Conservation (phyloP, 257 asterid species). For the Nicotiana tomentosiformis region DNA sequence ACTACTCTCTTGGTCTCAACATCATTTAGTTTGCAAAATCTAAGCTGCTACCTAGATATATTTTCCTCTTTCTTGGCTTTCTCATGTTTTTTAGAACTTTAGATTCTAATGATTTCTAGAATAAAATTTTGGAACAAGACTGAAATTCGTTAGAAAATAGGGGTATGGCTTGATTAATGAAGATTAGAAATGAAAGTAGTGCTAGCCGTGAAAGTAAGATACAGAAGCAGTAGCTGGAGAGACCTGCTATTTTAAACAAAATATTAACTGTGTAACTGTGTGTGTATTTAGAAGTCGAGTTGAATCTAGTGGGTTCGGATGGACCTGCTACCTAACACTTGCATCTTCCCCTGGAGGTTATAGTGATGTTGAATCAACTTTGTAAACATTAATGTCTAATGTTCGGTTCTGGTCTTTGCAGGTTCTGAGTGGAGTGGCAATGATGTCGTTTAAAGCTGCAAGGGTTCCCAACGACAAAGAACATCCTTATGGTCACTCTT, state of each 20-base stretch:
- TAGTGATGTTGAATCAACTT: neutral
- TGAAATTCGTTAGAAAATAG: no score
- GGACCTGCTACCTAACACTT: neutral
- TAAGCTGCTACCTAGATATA: no score
- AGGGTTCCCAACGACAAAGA: constrained; percentile 95
- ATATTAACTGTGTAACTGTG: neutral
- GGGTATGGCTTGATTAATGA: no score
- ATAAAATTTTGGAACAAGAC: no score
- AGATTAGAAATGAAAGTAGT: no score
- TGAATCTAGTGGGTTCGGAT: neutral
- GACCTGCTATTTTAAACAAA: neutral
- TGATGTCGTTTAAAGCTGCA: constrained; percentile 81
- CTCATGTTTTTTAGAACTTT: no score
- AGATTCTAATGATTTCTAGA: no score
- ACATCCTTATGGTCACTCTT: constrained; percentile 98
- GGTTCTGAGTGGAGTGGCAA: constrained; percentile 95
- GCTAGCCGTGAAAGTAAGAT: no score
- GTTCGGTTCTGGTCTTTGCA: constrained; percentile 24
- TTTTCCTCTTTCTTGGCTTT: no score
- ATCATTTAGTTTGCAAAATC: no score
- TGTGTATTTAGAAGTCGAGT: neutral
- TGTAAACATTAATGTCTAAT: neutral
- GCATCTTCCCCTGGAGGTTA: neutral
- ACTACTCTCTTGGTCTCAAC: no score
- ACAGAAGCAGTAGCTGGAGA: no score